phyloP scores from a whole-genome alignment of 208 protist genomes.

The Phytomonas sp. region DNA sequence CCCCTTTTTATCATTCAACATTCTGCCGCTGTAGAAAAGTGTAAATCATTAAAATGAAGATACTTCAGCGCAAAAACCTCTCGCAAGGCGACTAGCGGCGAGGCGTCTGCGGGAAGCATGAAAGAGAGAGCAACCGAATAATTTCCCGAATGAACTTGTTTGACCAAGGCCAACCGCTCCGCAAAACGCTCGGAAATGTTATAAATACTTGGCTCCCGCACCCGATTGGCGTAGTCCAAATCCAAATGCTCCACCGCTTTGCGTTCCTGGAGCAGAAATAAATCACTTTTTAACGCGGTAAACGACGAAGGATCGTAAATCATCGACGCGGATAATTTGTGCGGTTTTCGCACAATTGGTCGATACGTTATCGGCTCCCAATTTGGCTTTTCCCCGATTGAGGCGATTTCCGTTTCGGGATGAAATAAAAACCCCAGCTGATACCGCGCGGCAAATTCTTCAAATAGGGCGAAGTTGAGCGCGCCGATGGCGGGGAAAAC shows the following conservation, averaged over 20 bases:
- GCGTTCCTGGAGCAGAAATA: conserved; percentile 65
- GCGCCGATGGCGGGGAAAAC: conserved; percentile 12
- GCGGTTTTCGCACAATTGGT: conserved; percentile 38
- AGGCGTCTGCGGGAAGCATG: conserved; percentile 32
- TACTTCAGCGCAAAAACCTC: conserved; percentile 61
- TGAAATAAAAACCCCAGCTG: conserved; percentile 33
- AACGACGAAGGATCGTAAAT: conserved; percentile 61
- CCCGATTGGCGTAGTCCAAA: conserved; percentile 34
- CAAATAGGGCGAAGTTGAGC: conserved; percentile 8
- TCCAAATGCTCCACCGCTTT: conserved; percentile 23
- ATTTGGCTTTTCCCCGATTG: neutral
- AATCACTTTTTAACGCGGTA: conserved; percentile 63
- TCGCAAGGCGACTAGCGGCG: conserved; percentile 53
- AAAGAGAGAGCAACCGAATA: conserved; percentile 52
- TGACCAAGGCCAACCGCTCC: conserved; percentile 37
- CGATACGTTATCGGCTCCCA: conserved; percentile 24
- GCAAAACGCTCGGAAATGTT: conserved; percentile 76
- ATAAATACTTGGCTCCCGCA: conserved; percentile 67
- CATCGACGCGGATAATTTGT: conserved; percentile 33
- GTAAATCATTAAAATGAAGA: conserved; percentile 54
- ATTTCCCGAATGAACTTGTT: conserved; percentile 2
- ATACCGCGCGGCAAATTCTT: conserved; percentile 28
- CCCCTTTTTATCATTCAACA: neutral
- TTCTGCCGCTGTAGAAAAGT: conserved; percentile 15
- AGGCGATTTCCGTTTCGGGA: neutral